Conservation (phyloP, 2,329 filamentous ascomycete species). For the Lachnellula hyalina region DNA sequence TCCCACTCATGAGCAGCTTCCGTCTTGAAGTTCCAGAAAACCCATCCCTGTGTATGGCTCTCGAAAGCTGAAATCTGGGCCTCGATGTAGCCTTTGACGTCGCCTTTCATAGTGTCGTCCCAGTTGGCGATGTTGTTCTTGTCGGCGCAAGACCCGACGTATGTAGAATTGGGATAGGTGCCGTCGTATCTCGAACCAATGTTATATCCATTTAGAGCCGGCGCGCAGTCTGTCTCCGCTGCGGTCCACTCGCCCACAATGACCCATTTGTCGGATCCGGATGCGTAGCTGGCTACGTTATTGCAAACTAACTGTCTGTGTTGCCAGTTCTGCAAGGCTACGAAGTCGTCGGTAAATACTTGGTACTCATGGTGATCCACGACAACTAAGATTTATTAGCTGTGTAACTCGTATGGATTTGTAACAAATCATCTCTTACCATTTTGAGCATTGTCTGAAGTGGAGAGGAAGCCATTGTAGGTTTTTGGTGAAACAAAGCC, state of each 20-base stretch:
- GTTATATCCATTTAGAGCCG: conserved; percentile 49
- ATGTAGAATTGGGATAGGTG: conserved; percentile 40
- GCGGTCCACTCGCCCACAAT: conserved; percentile 65
- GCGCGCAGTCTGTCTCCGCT: conserved; percentile 58
- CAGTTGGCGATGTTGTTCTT: conserved; percentile 45
- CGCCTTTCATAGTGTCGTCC: conserved; percentile 37
- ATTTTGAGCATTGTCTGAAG: conserved; percentile 41
- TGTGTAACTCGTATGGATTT: conserved; percentile 30
- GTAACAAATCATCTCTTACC: conserved; percentile 15
- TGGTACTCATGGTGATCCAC: conserved; percentile 68
- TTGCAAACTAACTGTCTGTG: conserved; percentile 54
- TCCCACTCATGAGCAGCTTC: conserved; percentile 49
- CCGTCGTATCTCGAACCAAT: conserved; percentile 55
- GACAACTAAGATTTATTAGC: conserved; percentile 40
- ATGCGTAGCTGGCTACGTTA: conserved; percentile 42
- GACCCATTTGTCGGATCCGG: conserved; percentile 57
- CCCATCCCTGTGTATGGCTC: conserved; percentile 45
- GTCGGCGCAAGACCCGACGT: conserved; percentile 49
- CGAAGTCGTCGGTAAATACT: conserved; percentile 49
- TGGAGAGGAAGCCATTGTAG: conserved; percentile 58
- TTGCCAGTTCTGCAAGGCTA: conserved; percentile 44
- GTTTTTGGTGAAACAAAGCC: conserved; percentile 47
- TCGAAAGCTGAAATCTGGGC: conserved; percentile 50
- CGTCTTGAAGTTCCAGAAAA: conserved; percentile 57
- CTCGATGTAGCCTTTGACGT: conserved; percentile 47